Base-by-base conservation (phyloP, 2,329 filamentous ascomycete genomes). In the Paramyrothecium roridum region DNA sequence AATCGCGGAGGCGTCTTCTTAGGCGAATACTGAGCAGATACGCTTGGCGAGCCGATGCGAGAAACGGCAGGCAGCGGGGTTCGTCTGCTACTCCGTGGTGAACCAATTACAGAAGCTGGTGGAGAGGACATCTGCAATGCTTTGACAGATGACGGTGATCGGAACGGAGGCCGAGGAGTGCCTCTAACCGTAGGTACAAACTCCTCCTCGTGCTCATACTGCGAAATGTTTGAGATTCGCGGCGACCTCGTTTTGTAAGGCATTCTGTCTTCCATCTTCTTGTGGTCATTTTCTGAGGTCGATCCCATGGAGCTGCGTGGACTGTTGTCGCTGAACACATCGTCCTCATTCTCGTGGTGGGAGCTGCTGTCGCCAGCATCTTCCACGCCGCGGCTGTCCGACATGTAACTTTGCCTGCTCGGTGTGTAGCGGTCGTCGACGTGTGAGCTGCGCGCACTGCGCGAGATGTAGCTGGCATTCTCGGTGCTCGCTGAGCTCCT, bases 111-210 rank as follows among this genome's bases (percentile, higher is more conserved):
- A 0, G 85, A 86, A 0, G 79, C 74, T 0, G 84, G 75, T 0
- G 86, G 87, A 0, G 87, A 89, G 2, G 82, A 81, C 85, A 91
- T 88, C 61, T 91, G 88, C 72, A 90, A 80, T 1, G 86, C 85
- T 51, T 85, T 84, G 8, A 90, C 83, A 13, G 85, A 86, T 2
- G 87, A 88, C 0, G 88, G 83, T 13, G 87, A 88, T 50, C 87
- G 80, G 67, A 91, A 91, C 1, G 83, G 80, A 6, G 85, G 82
- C 3, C 88, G 81, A 10, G 80, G 79, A 8, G 81, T 83, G 8
- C 80, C 79, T 53, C 86, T 81, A 21, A 80, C 75, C n/a, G 81
- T 82, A 2, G 81, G 77, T 1, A 80, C 62, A 57, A 82, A 82
- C 17, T 79, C 73, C 1, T 79, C 75, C 12, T 75, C 72, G 8